Base-by-base conservation (phyloP, 2,329 filamentous ascomycete genomes). In the Hypoxylon sp. region DNA sequence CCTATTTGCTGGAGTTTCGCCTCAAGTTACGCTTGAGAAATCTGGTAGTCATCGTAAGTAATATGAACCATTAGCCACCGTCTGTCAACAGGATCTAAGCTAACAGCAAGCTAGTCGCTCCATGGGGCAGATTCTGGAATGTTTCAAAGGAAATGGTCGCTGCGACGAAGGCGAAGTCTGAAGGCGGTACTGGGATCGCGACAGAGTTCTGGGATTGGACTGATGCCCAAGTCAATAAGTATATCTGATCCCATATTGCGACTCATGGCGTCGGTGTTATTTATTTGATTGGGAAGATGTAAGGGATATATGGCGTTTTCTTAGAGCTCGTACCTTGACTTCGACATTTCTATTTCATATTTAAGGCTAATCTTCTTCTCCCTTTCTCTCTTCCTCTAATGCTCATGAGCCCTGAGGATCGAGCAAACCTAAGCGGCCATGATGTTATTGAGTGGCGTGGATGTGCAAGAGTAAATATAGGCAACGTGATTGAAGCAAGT, bases 1-100 rank as follows among this genome's bases (percentile, higher is more conserved):
- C 62, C 68, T 86, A 0, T 87, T 80, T 62, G 79, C 83, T 0
- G 83, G 78, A 0, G 74, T 83, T 39, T 82, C 82, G 0, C 78
- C 80, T 0, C 77, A 83, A 0, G 74, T 85, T 2, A 82, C 78
- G 0, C 39, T 78, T 1, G 80, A 80, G 32, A 77, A 79, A 21
- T 74, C 74, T 1, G 78, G 79, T 6, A 63, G 63, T 4, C 80
- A 77, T 75, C 58, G 71, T 72, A 41, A 69, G 71, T 68, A 29
- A 29, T 14, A 2, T 8, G 29, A 14, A 7, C 11, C 6, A 5
- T 4, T 16, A 3, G 3, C 30, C 7, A 6, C n/a, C n/a, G 25
- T 27, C 8, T 2, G 2, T 25, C 8, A 3, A 5, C 4, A 4
- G 5, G 19, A 52, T 11, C 5, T 3, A 27, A 23, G 47, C 53